Conservation (phyloP, 495 filamentous ascomycete genomes). For the Penicillium verhagenii region DNA sequence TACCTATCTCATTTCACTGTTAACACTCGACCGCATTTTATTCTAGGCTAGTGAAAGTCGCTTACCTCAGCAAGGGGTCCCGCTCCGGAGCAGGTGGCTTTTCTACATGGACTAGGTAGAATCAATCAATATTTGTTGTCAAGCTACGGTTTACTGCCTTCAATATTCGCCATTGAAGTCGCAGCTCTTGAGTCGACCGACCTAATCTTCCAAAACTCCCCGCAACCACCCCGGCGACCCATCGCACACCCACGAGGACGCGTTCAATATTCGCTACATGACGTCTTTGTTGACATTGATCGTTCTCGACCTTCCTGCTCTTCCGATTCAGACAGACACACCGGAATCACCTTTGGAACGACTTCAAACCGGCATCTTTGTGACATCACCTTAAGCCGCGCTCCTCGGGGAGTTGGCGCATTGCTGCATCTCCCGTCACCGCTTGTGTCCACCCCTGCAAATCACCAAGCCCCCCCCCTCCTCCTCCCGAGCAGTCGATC, state of each 20-base stretch:
- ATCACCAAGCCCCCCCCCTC: conserved; percentile 1
- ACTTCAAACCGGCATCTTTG: conserved; percentile 8
- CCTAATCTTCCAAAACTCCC: not conserved
- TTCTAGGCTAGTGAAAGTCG: not conserved
- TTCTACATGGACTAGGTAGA: conserved; percentile 31
- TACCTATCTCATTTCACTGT: too few relatives aligned
- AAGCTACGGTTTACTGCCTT: conserved; percentile 18
- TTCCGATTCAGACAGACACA: conserved; percentile 10
- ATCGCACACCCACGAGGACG: conserved; percentile 22
- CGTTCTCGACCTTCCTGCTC: conserved; percentile 17
- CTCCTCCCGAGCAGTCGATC: conserved; percentile 10
- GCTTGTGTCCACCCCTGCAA: conserved; percentile 21
- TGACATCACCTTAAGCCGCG: conserved; percentile 29
- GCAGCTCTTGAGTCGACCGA: not conserved
- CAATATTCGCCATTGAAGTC: conserved; percentile 1
- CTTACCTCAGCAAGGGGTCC: conserved; percentile 37
- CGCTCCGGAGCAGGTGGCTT: conserved; percentile 38
- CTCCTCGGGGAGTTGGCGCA: conserved; percentile 42
- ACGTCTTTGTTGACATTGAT: conserved; percentile 46
- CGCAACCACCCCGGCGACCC: conserved; percentile 9
- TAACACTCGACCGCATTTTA: not conserved
- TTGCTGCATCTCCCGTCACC: conserved; percentile 28
- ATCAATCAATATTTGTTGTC: conserved; percentile 16
- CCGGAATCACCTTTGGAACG: not conserved
- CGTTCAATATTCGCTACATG: conserved; percentile 39